These are phyloP conservation scores for Tirmania nivea DNA, from an alignment of 495 filamentous ascomycete genomes.

Conservation along the genomic window DNA sequence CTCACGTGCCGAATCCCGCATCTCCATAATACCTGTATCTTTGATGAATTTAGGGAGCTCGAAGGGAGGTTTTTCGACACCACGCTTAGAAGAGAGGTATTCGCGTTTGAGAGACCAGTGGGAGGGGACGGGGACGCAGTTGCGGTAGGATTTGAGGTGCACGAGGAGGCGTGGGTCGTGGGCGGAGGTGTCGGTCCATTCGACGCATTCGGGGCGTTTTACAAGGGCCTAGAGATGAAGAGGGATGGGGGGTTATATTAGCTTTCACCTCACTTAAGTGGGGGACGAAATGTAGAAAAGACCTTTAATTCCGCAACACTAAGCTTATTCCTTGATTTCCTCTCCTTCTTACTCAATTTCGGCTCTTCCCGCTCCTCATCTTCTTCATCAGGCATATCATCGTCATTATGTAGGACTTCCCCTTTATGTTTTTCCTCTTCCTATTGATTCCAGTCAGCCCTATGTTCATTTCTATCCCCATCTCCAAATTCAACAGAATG, in stretches of 20 bases:
- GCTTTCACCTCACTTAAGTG: slow-evolving; percentile 8
- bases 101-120: slow-evolving; percentile 95
- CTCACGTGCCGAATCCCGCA: slow-evolving; percentile 89
- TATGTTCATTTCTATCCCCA: slow-evolving; percentile 28
- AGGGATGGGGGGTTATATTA: slow-evolving; percentile 2
- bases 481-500: slow-evolving; percentile 22
- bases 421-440: slow-evolving; percentile 55
- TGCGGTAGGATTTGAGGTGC: slow-evolving; percentile 83
- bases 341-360: slow-evolving; percentile 77
- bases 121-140: slow-evolving; percentile 79
- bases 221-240: slow-evolving; percentile 37
- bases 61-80: slow-evolving; percentile 86
- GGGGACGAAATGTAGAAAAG: slow-evolving; percentile 6
- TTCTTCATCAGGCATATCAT: slow-evolving; percentile 60
- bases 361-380: slow-evolving; percentile 48
- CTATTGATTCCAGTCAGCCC: slow-evolving; percentile 29
- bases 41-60: slow-evolving; percentile 90
- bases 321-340: slow-evolving; percentile 73
- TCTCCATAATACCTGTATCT: slow-evolving; percentile 90
- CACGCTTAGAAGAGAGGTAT: slow-evolving; percentile 86
- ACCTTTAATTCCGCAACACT: slow-evolving; percentile 81
- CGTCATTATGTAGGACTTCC: slow-evolving; percentile 68
- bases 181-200: slow-evolving; percentile 93
- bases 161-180: slow-evolving; percentile 74
- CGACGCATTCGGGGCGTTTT: slow-evolving; percentile 76